Evolutionary conservation across 2,329 filamentous ascomycete species (phyloP).

Genomic region (Aspergillus sp.): DNA sequence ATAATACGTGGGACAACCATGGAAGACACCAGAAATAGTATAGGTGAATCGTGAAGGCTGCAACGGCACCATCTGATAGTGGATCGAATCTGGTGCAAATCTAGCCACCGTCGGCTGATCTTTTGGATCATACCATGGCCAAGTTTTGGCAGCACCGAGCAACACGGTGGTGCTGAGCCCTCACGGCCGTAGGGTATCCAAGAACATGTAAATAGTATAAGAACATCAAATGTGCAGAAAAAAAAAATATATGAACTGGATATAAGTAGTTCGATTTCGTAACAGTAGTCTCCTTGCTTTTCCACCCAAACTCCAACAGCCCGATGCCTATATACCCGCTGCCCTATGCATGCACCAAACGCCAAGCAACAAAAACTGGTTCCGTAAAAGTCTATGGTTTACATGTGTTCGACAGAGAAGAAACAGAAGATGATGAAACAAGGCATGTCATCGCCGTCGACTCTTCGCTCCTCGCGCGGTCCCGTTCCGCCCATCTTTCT

Average conservation of each 20-base stretch:
- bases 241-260: neutral
- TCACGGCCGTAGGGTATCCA: neutral
- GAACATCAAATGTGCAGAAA: neutral
- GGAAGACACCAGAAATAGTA: neutral
- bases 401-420: neutral
- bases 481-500: slow-evolving; percentile 34
- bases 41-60: neutral
- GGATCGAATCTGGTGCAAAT: neutral
- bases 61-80: neutral
- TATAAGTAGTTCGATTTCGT: neutral
- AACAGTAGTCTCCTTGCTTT: neutral
- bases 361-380: neutral
- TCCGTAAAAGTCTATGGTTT: neutral
- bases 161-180: neutral
- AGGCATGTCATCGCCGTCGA: slow-evolving; percentile 35
- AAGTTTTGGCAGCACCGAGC: neutral
- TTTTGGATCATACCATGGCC: neutral
- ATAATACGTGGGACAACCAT: neutral
- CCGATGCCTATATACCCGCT: neutral
- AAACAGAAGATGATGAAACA: neutral
- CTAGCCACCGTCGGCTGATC: neutral
- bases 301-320: neutral
- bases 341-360: neutral
- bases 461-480: slow-evolving; percentile 32
- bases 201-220: neutral